Evolutionary conservation across 108 stramenopile genomes (phyloP), one percentile per base, ranked within the genome.

Genomic region (Stephanodiscus minutulus): DNA sequence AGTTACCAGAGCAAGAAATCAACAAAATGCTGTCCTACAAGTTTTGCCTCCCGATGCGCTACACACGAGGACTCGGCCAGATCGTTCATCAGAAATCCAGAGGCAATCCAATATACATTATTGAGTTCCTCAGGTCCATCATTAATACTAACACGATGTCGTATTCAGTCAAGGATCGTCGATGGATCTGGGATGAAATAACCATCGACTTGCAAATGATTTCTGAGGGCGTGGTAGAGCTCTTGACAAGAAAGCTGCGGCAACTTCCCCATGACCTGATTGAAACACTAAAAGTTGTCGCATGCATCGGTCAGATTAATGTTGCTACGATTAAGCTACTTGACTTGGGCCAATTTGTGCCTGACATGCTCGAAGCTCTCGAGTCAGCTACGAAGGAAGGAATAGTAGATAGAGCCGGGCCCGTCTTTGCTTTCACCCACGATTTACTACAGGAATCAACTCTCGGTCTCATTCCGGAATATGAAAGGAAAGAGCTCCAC

Each of bases 371-470:
- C 20, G 20, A 37, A 18, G 15, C 61, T 18, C 48, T 66, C 36
- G 5, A 50, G 36, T 31, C 21, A 31, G 66, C 55, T n/a, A 18
- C 53, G 6, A 1, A 56, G 20, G 54, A 66, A n/a, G 66, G 66
- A 15, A 20, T 66, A n/a, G 25, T 66, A 3, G 66, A 66, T 7
- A 52, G 53, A 50, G 66, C 55, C 20, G 66, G 66, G 21, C 29
- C 29, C 27, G 27, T 56, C 22, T 66, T 53, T 56, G 48, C 48
- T 12, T 66, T 66, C 37, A 33, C 66, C 13, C 66, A 66, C 37
- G 66, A 66, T 24, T 33, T 33, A 5, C 18, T 66, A 20, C 13
- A 53, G 33, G 7, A 50, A 36, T 37, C 66, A 3, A n/a, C 41
- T 20, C 53, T 53, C 41, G 53, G 27, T 43, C 48, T 52, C 15